These are phyloP conservation scores for Tulasnella sp. DNA, from an alignment of 768 basidiomycete genomes.

Conservation along the genomic window DNA sequence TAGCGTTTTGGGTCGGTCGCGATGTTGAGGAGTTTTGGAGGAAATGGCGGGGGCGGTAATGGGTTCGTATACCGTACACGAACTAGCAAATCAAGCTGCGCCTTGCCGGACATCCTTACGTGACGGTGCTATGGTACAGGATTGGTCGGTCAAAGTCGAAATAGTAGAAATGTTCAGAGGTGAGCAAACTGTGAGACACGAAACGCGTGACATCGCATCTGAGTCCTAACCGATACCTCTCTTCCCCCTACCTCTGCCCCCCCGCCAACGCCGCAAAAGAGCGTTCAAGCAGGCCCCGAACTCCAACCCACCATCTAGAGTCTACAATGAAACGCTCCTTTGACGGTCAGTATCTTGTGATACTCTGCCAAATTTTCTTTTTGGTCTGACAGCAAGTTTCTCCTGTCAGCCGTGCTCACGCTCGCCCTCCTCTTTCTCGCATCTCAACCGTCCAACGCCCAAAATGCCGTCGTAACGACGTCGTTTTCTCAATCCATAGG, in stretches of 20 bases:
- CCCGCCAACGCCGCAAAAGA: too few relatives aligned
- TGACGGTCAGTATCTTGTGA: too few relatives aligned
- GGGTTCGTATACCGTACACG: slow-evolving; percentile 91
- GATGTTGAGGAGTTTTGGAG: slow-evolving; percentile 86
- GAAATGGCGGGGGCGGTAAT: slow-evolving; percentile 90
- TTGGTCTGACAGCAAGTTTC: background rate
- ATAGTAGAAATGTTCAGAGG: too few relatives aligned
- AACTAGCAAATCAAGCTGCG: slow-evolving; percentile 73
- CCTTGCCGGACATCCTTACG: slow-evolving; percentile 10
- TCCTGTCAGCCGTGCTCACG: background rate
- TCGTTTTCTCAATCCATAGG: slow-evolving; percentile 2
- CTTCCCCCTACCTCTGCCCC: too few relatives aligned
- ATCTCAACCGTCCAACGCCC: background rate
- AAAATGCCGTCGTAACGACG: background rate
- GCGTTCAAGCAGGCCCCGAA: too few relatives aligned
- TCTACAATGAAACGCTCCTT: too few relatives aligned
- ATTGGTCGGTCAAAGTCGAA: too few relatives aligned
- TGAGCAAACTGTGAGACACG: too few relatives aligned
- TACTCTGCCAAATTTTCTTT: too few relatives aligned
- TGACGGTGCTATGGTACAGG: too few relatives aligned
- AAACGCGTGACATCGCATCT: background rate
- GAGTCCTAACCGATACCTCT: too few relatives aligned
- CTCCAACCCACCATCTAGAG: too few relatives aligned
- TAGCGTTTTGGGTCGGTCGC: slow-evolving; percentile 84
- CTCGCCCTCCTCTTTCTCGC: slow-evolving; percentile 3